phyloP scores from a whole-genome alignment of 352 stramenopile species.

The Thalassiosira oceanica region DNA sequence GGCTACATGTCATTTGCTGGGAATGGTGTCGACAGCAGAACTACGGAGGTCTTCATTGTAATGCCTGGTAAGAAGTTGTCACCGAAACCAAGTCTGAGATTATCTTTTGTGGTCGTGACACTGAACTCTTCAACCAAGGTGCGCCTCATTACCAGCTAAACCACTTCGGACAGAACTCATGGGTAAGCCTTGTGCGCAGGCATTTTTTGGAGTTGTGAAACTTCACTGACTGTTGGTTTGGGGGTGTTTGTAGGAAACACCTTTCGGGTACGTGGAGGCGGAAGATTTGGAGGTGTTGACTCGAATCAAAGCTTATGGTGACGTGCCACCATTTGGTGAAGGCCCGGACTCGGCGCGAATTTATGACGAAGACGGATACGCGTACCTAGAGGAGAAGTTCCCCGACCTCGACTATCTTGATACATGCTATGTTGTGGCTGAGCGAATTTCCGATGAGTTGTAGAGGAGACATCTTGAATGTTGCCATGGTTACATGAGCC shows the following conservation, averaged over 20 bases:
- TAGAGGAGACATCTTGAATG: too few relatives aligned
- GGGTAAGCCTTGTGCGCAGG: slow-evolving; percentile 63
- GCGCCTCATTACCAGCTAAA: slow-evolving; percentile 34
- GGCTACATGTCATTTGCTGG: slow-evolving; percentile 58
- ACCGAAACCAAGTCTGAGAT: too few relatives aligned
- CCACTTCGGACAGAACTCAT: slow-evolving; percentile 52
- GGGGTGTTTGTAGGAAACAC: too few relatives aligned
- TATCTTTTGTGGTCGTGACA: too few relatives aligned
- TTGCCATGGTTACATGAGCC: too few relatives aligned
- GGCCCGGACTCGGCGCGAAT: slow-evolving; percentile 19
- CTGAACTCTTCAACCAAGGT: too few relatives aligned
- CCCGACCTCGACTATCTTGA: slow-evolving; percentile 49
- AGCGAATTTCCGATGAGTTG: slow-evolving; percentile 6
- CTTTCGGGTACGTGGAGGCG: slow-evolving; percentile 14
- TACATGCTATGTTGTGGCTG: slow-evolving; percentile 36
- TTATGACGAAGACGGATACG: slow-evolving; percentile 51
- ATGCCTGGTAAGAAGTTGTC: slow-evolving; percentile 53
- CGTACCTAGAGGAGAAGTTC: slow-evolving; percentile 44
- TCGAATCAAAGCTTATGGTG: slow-evolving; percentile 50
- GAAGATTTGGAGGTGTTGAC: slow-evolving; percentile 35
- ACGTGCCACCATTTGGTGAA: slow-evolving; percentile 54
- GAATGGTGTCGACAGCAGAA: slow-evolving; percentile 38
- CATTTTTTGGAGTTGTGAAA: slow-evolving; percentile 22
- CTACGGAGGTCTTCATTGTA: slow-evolving; percentile 64
- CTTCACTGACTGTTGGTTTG: too few relatives aligned